Evolutionary conservation across 2,329 filamentous ascomycete genomes (phyloP).

Genomic region (Amauroascus verrucosus): DNA sequence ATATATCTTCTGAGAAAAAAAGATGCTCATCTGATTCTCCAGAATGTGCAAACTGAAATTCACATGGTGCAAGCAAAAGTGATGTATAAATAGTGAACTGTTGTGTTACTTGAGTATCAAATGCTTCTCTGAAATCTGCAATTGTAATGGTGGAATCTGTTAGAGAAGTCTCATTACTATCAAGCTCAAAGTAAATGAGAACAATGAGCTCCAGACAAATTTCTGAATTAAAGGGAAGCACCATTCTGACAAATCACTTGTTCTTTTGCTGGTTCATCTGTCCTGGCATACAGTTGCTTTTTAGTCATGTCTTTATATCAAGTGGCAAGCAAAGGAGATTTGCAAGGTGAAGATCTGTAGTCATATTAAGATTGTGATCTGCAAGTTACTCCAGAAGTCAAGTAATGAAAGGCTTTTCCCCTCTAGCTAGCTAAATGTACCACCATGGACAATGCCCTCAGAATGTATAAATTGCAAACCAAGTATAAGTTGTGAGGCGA

Average conservation of each 20-base stretch:
- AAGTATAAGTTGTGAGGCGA: conserved; percentile 20
- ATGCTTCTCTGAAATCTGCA: conserved; percentile 24
- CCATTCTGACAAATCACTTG: conserved; percentile 19
- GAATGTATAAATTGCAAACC: conserved; percentile 19
- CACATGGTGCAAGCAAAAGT: conserved; percentile 15
- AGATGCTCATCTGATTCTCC: conserved; percentile 15
- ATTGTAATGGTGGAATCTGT: conserved; percentile 22
- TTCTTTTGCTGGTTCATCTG: conserved; percentile 18
- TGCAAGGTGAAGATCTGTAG: conserved; percentile 21
- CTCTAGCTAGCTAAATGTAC: too few relatives aligned
- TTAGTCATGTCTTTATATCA: conserved; percentile 19
- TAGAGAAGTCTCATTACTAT: conserved; percentile 20
- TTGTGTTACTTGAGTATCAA: conserved; percentile 10
- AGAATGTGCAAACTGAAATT: not conserved
- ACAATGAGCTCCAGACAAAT: conserved; percentile 18
- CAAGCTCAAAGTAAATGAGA: conserved; percentile 19
- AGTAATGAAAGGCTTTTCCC: not conserved
- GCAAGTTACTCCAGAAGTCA: not conserved
- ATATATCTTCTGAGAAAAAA: conserved; percentile 28
- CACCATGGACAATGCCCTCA: conserved; percentile 23
- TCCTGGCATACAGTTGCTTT: conserved; percentile 19
- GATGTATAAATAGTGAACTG: conserved; percentile 17
- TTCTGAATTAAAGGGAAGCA: conserved; percentile 12
- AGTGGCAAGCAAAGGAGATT: conserved; percentile 20
- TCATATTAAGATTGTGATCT: not conserved